Conservation (phyloP, 2,329 filamentous ascomycete genomes). For the Gaeumannomyces tritici region DNA sequence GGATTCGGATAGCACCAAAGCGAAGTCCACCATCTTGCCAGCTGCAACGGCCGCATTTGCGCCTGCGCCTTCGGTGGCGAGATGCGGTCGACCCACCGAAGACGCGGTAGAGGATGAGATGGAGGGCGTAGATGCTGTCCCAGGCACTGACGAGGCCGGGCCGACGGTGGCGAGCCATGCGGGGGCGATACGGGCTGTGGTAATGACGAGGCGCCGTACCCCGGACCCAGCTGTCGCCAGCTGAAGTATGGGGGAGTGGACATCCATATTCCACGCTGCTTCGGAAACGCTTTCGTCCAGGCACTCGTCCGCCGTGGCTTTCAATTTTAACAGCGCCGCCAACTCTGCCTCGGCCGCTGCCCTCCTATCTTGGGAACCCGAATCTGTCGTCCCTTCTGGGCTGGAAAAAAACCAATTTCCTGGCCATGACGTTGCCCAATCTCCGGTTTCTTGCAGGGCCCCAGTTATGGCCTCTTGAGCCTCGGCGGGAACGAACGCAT, state of each 20-base stretch:
- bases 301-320: neutral
- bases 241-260: neutral
- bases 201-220: neutral
- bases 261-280: neutral
- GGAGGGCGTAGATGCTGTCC: neutral
- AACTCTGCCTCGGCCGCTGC: neutral
- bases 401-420: neutral
- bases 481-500: neutral
- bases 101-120: neutral
- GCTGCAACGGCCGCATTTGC: neutral
- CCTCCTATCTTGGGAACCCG: neutral
- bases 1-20: neutral
- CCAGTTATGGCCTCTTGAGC: neutral
- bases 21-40: neutral
- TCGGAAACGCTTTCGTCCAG: neutral
- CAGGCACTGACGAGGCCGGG: neutral
- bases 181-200: neutral
- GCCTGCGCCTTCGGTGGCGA: neutral
- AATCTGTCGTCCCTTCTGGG: neutral
- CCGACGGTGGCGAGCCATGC: neutral
- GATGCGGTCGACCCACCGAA: neutral
- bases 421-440: neutral
- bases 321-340: neutral
- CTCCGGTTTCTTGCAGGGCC: neutral
- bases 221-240: neutral